A percentile compares a stretch with the other conserved stretches of the same genome.
Conservation (phyloP, 1,284 basidiomycete species). For the Polyporus tsugae region DNA sequence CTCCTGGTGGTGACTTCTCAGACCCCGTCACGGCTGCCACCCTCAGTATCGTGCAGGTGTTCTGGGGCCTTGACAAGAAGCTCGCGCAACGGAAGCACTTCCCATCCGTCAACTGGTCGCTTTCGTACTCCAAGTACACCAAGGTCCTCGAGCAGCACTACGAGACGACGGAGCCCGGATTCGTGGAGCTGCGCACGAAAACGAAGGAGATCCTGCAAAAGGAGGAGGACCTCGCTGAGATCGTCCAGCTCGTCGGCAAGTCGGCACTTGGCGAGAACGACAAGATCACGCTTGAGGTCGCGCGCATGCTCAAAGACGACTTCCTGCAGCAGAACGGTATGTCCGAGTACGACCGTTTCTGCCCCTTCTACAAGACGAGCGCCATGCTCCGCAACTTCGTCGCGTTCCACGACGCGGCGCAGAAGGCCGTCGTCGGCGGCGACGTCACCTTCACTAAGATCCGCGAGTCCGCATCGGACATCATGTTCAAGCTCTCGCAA, state of each 20-base stretch:
- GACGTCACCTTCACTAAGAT: constrained; percentile 95
- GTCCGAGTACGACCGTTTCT: constrained; percentile 97
- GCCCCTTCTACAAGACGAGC: constrained; percentile 98
- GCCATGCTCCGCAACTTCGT: constrained; percentile 98
- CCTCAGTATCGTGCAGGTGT: constrained; percentile 98
- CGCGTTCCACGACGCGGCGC: constrained; percentile 90
- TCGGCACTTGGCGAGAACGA: constrained; percentile 96
- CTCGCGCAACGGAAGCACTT: constrained; percentile 98
- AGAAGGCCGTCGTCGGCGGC: constrained; percentile 85
- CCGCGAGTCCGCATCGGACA: constrained; percentile 86
- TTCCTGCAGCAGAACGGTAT: constrained; percentile 99
- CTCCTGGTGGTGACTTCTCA: constrained; percentile 99
- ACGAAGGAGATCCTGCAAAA: constrained; percentile 98
- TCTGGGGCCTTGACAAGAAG: constrained; percentile 97
- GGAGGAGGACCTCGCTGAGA: constrained; percentile 98
- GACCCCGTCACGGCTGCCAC: constrained; percentile 98
- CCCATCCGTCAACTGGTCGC: constrained; percentile 98
- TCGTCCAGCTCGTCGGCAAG: constrained; percentile 99
- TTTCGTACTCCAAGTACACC: constrained; percentile 99
- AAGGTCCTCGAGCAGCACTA: constrained; percentile 96
- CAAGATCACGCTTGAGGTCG: constrained; percentile 98
- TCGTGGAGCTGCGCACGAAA: constrained; percentile 90
- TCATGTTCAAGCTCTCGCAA: constrained; percentile 96
- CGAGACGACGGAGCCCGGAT: constrained; percentile 90
- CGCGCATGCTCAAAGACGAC: constrained; percentile 97